A percentile compares a stretch with the other conserved stretches of the same genome.
Conservation (phyloP, 768 basidiomycete species). For the Rhodotorula taiwanensis region DNA sequence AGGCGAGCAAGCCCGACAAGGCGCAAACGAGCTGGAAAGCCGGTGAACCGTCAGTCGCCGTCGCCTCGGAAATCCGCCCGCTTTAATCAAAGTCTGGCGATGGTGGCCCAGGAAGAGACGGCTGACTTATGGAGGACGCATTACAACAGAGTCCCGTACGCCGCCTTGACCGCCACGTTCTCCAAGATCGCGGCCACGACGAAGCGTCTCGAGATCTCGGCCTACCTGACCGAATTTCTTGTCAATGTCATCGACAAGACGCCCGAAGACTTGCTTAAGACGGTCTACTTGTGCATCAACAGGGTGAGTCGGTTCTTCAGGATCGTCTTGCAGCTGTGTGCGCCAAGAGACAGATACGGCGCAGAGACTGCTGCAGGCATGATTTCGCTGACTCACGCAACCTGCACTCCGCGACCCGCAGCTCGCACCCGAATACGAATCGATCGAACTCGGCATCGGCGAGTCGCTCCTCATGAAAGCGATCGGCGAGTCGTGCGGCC, state of each 20-base stretch:
- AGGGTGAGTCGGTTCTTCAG: constrained; percentile 53
- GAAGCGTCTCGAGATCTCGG: constrained; percentile 86
- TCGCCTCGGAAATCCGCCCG: too few species aligned
- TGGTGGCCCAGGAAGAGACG: too few species aligned
- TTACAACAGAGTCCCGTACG: constrained; percentile 73
- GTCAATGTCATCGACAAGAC: constrained; percentile 82
- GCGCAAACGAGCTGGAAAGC: constrained; percentile 22
- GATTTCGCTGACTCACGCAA: too few species aligned
- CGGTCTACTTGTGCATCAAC: constrained; percentile 94
- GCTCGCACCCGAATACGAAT: constrained; percentile 91
- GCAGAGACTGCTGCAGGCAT: too few species aligned
- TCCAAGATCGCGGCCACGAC: constrained; percentile 86
- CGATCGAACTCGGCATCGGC: constrained; percentile 91
- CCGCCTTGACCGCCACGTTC: constrained; percentile 82
- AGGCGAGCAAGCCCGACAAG: constrained; percentile 11
- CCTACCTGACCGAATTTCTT: constrained; percentile 79
- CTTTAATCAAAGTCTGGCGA: too few species aligned
- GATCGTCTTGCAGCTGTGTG: neutral
- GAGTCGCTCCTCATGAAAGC: constrained; percentile 91
- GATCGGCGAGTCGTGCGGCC: constrained; percentile 89
- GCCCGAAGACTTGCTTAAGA: constrained; percentile 69
- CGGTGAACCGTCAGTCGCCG: constrained; percentile 31
- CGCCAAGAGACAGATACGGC: too few species aligned
- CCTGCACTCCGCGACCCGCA: constrained; percentile 47
- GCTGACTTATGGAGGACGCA: too few species aligned